Base-by-base conservation (phyloP, 1,284 basidiomycete genomes). In the Rhodotorula sp. region DNA sequence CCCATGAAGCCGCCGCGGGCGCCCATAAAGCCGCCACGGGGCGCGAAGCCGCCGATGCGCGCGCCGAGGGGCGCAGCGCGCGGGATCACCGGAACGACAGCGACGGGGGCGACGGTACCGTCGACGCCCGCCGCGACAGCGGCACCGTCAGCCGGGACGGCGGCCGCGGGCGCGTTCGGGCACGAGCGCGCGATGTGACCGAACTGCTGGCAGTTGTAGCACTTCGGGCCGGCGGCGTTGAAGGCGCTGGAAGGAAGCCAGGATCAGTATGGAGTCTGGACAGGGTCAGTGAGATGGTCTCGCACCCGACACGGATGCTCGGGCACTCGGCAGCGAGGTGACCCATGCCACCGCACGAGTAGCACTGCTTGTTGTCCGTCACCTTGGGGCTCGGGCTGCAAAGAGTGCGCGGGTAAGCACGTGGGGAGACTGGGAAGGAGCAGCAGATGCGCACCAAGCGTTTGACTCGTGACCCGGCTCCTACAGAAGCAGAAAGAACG, bases 391-490 rank as follows among this genome's bases (percentile, higher is more conserved):
- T 88, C 58, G 92, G 90, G 82, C 68, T 70, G 64, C 34, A 34
- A 3, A 12, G 12, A 8, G 41, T 7, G 13, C 21, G 34, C 34
- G 25, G 7, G 44, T 46, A 16, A 25, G n/a, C 44, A 23, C 21
- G 7, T n/a, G 2, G 17, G 27, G 19, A 5, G 5, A 17, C 21
- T 8, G 25, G 53, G 4, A 1, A 42, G 25, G 25, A n/a, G 23
- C 1, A 10, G 17, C 5, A 14, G 27, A 46, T 27, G 16, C 68
- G 56, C n/a, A 70, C 68, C 93, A 96, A 70, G 89, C 88, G 73
- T 89, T 89, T 52, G 90, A 92, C 83, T 95, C 92, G 80, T 95
- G 93, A 41, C 92, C 92, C 21, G 91, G 68, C 60, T 68, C 66
- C 71, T 72, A 46, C 56, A 41, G 16, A 8, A 52, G 45, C 23